phyloP scores from a whole-genome alignment of 2,329 filamentous ascomycete species.

The Fusarium verrucosum region DNA sequence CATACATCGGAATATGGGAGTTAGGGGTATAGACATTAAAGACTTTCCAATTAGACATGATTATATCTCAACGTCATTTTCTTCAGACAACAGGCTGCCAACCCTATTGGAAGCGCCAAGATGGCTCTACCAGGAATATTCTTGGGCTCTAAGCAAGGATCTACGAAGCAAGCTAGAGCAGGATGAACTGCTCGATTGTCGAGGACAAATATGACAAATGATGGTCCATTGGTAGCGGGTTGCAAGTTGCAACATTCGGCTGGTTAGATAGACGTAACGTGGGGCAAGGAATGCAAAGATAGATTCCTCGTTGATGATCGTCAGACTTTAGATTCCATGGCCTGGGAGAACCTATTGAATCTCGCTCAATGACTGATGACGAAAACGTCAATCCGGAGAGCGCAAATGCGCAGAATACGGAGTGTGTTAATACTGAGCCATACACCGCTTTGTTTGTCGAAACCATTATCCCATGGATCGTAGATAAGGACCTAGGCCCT shows the following conservation, averaged over 20 bases:
- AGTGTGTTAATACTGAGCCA: slow-evolving; percentile 1
- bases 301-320: slow-evolving; percentile 4
- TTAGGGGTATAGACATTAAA: slow-evolving; percentile 1
- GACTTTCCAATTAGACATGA: neutral
- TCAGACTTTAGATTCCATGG: slow-evolving; percentile 1
- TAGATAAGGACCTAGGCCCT: slow-evolving; percentile 13
- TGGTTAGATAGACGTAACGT: neutral
- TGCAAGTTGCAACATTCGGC: neutral
- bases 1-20: neutral
- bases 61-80: slow-evolving; percentile 4
- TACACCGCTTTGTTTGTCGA: slow-evolving; percentile 23
- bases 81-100: neutral
- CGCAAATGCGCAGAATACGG: slow-evolving; percentile 19
- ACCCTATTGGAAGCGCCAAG: neutral
- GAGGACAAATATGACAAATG: neutral
- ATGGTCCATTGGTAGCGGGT: neutral
- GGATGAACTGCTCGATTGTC: neutral
- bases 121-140: neutral
- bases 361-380: neutral
- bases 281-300: slow-evolving; percentile 3
- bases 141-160: neutral
- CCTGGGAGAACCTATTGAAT: neutral
- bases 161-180: neutral
- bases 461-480: neutral
- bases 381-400: neutral